Conservation (phyloP, 1,284 basidiomycete species). For the Heterobasidion occidentale region DNA sequence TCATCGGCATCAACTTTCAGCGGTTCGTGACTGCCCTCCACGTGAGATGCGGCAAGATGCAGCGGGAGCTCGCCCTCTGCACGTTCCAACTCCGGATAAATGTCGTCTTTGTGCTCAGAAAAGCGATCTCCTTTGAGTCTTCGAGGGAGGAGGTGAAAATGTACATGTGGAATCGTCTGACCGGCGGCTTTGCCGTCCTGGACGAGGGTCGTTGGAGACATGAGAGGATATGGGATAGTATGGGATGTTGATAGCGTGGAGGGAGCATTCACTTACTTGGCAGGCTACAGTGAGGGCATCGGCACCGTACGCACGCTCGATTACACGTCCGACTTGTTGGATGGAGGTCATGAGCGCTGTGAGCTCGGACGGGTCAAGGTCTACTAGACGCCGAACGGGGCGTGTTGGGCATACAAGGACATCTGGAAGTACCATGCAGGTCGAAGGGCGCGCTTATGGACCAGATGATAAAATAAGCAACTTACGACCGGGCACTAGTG, state of each 20-base stretch:
- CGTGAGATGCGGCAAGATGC: constrained; percentile 23
- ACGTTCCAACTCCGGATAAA: constrained; percentile 73
- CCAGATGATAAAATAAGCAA: constrained; percentile 10
- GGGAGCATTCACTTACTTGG: constrained; percentile 44
- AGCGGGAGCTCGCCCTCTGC: constrained; percentile 46
- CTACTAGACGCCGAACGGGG: constrained; percentile 67
- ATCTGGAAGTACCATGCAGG: constrained; percentile 40
- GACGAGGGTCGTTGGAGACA: constrained; percentile 1
- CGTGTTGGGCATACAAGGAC: constrained; percentile 82
- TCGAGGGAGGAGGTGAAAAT: constrained; percentile 84
- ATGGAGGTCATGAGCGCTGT: constrained; percentile 73
- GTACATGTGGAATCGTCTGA: constrained; percentile 85
- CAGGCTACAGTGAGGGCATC: constrained; percentile 76
- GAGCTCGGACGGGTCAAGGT: constrained; percentile 67
- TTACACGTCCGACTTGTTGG: constrained; percentile 59
- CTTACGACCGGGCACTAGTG: constrained; percentile 88
- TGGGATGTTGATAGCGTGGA: neutral
- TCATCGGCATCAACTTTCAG: constrained; percentile 65
- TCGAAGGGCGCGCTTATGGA: neutral
- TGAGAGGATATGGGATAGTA: constrained; percentile 1
- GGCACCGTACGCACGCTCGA: constrained; percentile 67
- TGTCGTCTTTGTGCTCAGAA: constrained; percentile 57
- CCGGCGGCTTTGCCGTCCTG: constrained; percentile 84
- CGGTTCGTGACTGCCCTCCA: constrained; percentile 20
- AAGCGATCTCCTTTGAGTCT: constrained; percentile 62